Evolutionary conservation across 768 basidiomycete species (phyloP).

Genomic region (Lyophyllum shimeji): DNA sequence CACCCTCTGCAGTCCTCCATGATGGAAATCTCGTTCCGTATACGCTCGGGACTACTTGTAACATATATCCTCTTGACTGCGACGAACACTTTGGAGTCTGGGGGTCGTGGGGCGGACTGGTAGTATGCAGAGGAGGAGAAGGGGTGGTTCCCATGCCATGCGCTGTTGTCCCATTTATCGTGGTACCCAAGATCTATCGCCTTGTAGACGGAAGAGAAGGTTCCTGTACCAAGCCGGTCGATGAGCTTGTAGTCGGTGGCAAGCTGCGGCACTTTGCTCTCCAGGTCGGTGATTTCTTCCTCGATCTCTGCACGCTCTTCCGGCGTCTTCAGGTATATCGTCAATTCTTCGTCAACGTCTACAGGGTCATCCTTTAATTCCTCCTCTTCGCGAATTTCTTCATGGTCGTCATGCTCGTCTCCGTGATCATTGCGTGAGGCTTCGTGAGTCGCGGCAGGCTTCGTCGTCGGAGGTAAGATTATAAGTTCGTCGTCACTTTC

Average conservation of each 20-base stretch:
- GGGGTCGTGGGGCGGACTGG: constrained; percentile 46
- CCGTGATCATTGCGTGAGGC: not conserved
- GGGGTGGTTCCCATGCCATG: constrained; percentile 72
- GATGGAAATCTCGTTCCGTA: constrained; percentile 90
- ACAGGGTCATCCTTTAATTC: constrained; percentile 32
- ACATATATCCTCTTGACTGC: constrained; percentile 97
- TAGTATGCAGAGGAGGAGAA: constrained; percentile 63
- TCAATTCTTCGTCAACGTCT: constrained; percentile 62
- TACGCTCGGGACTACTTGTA: constrained; percentile 90
- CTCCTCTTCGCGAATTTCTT: constrained; percentile 20
- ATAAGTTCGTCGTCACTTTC: constrained; percentile 41
- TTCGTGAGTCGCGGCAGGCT: not conserved
- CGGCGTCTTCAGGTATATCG: constrained; percentile 52
- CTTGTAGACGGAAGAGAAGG: constrained; percentile 99
- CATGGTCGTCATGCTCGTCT: constrained; percentile 1
- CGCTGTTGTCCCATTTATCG: constrained; percentile 70
- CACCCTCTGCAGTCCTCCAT: constrained; percentile 84
- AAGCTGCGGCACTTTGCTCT: constrained; percentile 65
- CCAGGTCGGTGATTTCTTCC: constrained; percentile 74
- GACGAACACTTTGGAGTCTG: constrained; percentile 66
- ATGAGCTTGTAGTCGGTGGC: constrained; percentile 70
- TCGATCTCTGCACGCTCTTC: constrained; percentile 77
- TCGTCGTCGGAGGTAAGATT: constrained; percentile 8
- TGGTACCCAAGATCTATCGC: constrained; percentile 81
- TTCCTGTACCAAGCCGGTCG: constrained; percentile 94